A percentile compares a stretch with the other conserved stretches of the same genome.
phyloP scores from a whole-genome alignment of 768 basidiomycete genomes.

The Nidularia pulvinata region DNA sequence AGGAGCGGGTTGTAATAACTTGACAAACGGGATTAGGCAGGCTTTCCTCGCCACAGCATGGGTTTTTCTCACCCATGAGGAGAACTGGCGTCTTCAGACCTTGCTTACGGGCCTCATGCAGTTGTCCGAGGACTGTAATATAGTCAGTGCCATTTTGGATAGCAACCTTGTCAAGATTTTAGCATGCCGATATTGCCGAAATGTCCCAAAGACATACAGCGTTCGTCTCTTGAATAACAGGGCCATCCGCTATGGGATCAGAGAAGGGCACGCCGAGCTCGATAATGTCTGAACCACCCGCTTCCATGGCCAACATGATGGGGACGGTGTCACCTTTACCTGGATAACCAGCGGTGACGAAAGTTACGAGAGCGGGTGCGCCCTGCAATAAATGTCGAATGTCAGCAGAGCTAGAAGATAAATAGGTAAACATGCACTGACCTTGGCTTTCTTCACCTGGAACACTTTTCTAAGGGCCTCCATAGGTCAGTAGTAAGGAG shows the following conservation, averaged over 20 bases:
- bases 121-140: conserved; percentile 65
- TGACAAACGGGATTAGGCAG: conserved; percentile 24
- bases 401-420: background rate
- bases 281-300: conserved; percentile 92
- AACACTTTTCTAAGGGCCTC: conserved; percentile 74
- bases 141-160: conserved; percentile 83
- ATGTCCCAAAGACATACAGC: conserved; percentile 55
- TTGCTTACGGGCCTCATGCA: conserved; percentile 77
- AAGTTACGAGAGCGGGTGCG: conserved; percentile 72
- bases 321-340: conserved; percentile 78
- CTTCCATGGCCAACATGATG: conserved; percentile 89
- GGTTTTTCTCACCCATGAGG: conserved; percentile 76
- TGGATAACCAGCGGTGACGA: conserved; percentile 95
- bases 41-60: background rate
- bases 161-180: conserved; percentile 60
- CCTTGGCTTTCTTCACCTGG: conserved; percentile 60
- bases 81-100: conserved; percentile 87
- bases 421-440: conserved; percentile 13
- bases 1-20: conserved; percentile 98
- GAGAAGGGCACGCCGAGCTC: conserved; percentile 97
- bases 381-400: conserved; percentile 31
- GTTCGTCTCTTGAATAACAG: conserved; percentile 90
- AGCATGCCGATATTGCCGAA: conserved; percentile 1
- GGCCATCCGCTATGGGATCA: conserved; percentile 96
- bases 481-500: conserved; percentile 37